Conservation (phyloP, 179 eudicot species). For the Drosera spatulata region DNA sequence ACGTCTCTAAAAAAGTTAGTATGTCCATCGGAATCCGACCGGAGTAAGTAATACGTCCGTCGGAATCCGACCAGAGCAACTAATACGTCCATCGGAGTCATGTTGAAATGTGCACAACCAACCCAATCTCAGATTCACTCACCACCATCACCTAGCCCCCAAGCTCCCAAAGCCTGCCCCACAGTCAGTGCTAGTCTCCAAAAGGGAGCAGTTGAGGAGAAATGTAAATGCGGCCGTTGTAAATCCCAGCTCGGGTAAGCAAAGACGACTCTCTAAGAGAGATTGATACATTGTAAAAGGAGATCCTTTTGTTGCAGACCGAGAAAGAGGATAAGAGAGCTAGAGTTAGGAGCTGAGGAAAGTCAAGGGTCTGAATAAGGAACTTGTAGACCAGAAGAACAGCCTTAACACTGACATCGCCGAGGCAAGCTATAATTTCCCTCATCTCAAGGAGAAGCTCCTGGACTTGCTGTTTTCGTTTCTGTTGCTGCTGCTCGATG, state of each 20-base stretch:
- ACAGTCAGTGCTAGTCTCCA: constrained; percentile 36
- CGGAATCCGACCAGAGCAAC: no score
- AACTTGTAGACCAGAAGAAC: constrained; percentile 25
- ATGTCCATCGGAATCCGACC: no score
- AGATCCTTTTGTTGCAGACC: constrained; percentile 47
- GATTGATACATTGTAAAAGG: constrained; percentile 46
- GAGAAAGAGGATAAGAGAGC: constrained; percentile 48
- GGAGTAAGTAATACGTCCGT: no score
- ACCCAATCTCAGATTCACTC: no score
- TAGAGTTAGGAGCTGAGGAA: constrained; percentile 52
- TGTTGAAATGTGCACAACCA: no score
- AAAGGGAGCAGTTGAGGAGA: constrained; percentile 36
- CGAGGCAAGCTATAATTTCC: constrained; percentile 41
- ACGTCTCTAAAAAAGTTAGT: constrained; percentile 9
- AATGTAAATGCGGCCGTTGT: constrained; percentile 10
- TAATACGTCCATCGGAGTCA: no score
- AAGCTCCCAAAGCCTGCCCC: constrained; percentile 15
- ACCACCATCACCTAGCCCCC: no score
- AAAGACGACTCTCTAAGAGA: constrained; percentile 43
- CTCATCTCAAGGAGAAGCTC: constrained; percentile 50
- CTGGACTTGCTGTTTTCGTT: no score
- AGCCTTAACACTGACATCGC: constrained; percentile 31
- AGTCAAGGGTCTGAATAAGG: constrained; percentile 37
- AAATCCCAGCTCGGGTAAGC: constrained; percentile 37
- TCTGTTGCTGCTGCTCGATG: no score